phyloP scores from a whole-genome alignment of 441 rosid genomes.

The Viola pubescens region DNA sequence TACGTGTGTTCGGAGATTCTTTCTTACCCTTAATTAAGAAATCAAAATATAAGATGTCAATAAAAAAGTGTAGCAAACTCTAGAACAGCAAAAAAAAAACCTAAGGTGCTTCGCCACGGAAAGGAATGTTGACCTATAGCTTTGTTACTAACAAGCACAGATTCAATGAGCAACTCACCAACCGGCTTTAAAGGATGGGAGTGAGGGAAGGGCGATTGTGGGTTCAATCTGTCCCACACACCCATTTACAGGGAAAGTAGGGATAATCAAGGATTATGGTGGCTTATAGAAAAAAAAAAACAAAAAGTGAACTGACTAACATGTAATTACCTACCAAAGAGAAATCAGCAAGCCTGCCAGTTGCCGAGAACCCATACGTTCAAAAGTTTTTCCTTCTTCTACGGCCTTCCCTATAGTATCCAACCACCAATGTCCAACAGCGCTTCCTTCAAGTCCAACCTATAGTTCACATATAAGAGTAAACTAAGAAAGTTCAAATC shows the following conservation, averaged over 20 bases:
- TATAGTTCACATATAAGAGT: constrained; percentile 29
- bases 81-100: not conserved
- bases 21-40: constrained; percentile 64
- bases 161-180: not conserved
- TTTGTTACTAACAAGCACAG: constrained; percentile 1
- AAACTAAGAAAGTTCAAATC: not conserved
- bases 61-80: constrained; percentile 2
- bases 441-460: constrained; percentile 99
- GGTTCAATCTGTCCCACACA: no score
- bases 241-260: no score
- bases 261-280: no score
- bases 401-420: constrained; percentile 81
- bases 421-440: constrained; percentile 88
- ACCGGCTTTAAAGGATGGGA: no score
- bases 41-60: constrained; percentile 1
- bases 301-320: no score
- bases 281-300: no score
- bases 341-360: constrained; percentile 88
- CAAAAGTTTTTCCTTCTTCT: constrained; percentile 70
- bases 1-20: constrained; percentile 72
- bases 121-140: constrained; percentile 7
- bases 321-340: constrained; percentile 55
- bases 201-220: no score
- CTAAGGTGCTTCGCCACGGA: constrained; percentile 8
- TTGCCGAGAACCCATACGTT: constrained; percentile 95